A percentile compares a stretch with the other conserved stretches of the same genome.
Conservation (phyloP, 1,139 yeast species). For the Hansenula lynferdii region DNA sequence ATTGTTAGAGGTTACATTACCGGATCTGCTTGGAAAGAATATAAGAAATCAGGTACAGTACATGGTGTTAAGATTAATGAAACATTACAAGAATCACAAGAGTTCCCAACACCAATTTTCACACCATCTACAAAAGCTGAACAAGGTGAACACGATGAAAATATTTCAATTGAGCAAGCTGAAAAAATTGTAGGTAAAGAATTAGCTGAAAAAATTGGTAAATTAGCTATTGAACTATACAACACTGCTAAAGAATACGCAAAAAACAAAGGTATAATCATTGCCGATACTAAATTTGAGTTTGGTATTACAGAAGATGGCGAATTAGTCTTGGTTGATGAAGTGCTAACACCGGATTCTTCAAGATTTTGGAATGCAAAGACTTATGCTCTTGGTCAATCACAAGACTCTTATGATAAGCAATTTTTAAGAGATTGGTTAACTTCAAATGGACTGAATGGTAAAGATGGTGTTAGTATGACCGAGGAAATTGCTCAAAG, state of each 20-base stretch:
- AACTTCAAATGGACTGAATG: slow-evolving; percentile 69
- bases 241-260: slow-evolving; percentile 85
- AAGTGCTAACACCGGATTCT: slow-evolving; percentile 96
- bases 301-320: slow-evolving; percentile 79
- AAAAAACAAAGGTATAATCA: slow-evolving; percentile 73
- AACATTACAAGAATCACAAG: slow-evolving; percentile 76
- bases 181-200: slow-evolving; percentile 74
- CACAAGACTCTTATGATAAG: slow-evolving; percentile 92
- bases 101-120: slow-evolving; percentile 77
- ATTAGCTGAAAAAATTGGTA: slow-evolving; percentile 54
- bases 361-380: slow-evolving; percentile 90
- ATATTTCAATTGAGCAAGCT: slow-evolving; percentile 85
- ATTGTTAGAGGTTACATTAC: slow-evolving; percentile 97
- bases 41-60: slow-evolving; percentile 71
- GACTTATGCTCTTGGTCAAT: slow-evolving; percentile 63
- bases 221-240: slow-evolving; percentile 66
- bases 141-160: slow-evolving; percentile 96
- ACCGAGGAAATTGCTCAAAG: slow-evolving; percentile 60
- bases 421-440: slow-evolving; percentile 97
- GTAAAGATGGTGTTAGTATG: slow-evolving; percentile 83
- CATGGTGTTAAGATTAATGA: slow-evolving; percentile 60
- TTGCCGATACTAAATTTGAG: slow-evolving; percentile 97
- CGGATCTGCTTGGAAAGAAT: slow-evolving; percentile 98
- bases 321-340: slow-evolving; percentile 82
- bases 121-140: slow-evolving; percentile 99